A percentile compares a stretch with the other conserved stretches of the same genome.
These are phyloP conservation scores for Capillidium rhysosporum DNA, from an alignment of 371 early-diverging fungal genomes.

Conservation along the genomic window DNA sequence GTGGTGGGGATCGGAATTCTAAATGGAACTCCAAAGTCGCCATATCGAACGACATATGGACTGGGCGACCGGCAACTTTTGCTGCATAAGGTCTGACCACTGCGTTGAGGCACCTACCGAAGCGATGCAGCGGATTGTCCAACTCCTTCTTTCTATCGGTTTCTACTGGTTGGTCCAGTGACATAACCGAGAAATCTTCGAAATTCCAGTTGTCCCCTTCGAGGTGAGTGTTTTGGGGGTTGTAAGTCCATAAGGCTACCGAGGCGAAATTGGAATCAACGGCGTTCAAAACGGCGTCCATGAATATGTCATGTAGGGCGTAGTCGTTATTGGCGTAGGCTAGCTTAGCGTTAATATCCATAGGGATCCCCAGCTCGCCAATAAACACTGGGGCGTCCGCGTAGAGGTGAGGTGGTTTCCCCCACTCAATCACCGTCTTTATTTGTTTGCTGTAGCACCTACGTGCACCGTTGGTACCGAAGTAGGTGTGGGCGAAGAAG, in stretches of 20 bases:
- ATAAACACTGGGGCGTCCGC: conserved; percentile 16
- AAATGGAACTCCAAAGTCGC: conserved; percentile 31
- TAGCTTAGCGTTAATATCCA: conserved; percentile 29
- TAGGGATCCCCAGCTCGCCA: conserved; percentile 60
- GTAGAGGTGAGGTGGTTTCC: not conserved
- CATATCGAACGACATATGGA: conserved; percentile 31
- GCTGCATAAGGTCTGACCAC: conserved; percentile 60
- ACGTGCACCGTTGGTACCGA: conserved; percentile 50
- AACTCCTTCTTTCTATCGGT: conserved; percentile 12
- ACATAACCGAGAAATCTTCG: conserved; percentile 32
- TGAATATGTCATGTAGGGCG: conserved; percentile 31
- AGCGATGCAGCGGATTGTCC: conserved; percentile 30
- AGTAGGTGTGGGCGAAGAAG: conserved; percentile 44
- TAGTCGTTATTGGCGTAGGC: conserved; percentile 17
- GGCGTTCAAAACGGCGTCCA: conserved; percentile 45
- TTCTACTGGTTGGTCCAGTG: conserved; percentile 11
- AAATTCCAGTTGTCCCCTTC: conserved; percentile 59
- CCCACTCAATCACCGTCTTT: not conserved
- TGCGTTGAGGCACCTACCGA: conserved; percentile 63
- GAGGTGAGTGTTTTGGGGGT: conserved; percentile 27
- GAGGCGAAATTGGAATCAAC: conserved; percentile 34
- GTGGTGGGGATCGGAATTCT: conserved; percentile 18
- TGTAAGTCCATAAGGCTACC: conserved; percentile 44
- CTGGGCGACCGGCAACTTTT: conserved; percentile 51
- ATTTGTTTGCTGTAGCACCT: not conserved